These are phyloP conservation scores for Tephrocybe sp. DNA, from an alignment of 768 basidiomycete species.

Conservation along the genomic window DNA sequence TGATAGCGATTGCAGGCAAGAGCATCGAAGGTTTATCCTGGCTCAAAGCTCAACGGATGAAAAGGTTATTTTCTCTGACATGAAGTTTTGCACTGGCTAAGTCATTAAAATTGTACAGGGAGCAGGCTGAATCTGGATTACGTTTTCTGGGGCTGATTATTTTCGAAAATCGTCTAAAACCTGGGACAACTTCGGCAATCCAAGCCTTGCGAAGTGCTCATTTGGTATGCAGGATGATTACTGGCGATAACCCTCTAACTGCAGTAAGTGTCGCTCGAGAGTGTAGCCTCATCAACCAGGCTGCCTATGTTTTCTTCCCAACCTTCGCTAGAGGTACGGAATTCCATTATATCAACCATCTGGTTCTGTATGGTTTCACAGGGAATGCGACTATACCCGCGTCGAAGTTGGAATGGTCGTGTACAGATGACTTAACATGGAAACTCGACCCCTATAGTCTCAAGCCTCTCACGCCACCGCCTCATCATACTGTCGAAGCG, in stretches of 20 bases:
- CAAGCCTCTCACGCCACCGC: constrained; percentile 71
- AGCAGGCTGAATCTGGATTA: constrained; percentile 89
- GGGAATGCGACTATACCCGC: constrained; percentile 52
- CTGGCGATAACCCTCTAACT: constrained; percentile 95
- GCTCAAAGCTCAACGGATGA: constrained; percentile 97
- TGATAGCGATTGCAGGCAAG: constrained; percentile 98
- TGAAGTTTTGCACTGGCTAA: neutral
- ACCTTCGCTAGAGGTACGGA: constrained; percentile 68
- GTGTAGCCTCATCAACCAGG: constrained; percentile 84
- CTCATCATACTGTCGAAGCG: constrained; percentile 68
- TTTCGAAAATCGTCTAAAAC: constrained; percentile 97
- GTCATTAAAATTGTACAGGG: constrained; percentile 45
- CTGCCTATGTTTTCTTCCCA: constrained; percentile 87
- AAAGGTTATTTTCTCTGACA: constrained; percentile 54
- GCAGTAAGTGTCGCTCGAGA: constrained; percentile 97
- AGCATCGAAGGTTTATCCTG: constrained; percentile 91
- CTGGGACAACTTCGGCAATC: constrained; percentile 88
- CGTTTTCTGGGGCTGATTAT: constrained; percentile 94
- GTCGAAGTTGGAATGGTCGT: constrained; percentile 84
- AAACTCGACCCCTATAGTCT: constrained; percentile 89
- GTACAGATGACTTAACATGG: constrained; percentile 84
- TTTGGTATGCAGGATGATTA: constrained; percentile 95
- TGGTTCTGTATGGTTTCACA: constrained; percentile 22
- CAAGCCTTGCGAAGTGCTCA: constrained; percentile 87
- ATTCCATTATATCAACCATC: neutral